Evolutionary conservation across 2,329 filamentous ascomycete genomes (phyloP), one percentile per base, ranked within the genome.

Genomic region (Bipolaris victoriae): DNA sequence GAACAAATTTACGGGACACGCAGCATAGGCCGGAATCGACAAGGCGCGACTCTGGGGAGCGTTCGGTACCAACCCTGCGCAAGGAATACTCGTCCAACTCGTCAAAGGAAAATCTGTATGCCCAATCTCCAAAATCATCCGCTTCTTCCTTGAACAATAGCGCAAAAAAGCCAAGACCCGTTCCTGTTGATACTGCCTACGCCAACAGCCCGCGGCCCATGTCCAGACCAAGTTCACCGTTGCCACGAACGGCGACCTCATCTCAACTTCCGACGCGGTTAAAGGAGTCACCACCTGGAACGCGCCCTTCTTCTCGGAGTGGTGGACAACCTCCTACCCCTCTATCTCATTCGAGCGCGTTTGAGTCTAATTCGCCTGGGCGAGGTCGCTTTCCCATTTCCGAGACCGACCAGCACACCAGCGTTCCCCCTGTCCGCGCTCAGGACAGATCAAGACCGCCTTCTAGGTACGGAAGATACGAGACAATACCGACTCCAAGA

Each of bases 41-140:
- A n/a, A 63, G 58, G 24, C 57, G 53, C 7, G 66, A 68, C 13
- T 65, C 61, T 16, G 56, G 45, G 18, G 55, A 66, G n/a, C 61
- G 62, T 13, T 41, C 50, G 26, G 52, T 59, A 20, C 61, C 60
- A 5, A 55, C 54, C 10, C 55, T 64, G 31, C 63, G 65, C 22
- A 60, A 62, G 35, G 63, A 52, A 10, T 55, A 64, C 22, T 69
- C 70, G 15, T 65, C 70, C 13, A 51, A 57, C 37, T 71, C 72
- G 6, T 70, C 71, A 5, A 72, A 71, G 29, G 60, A 70, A 18
- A 64, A 57, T n/a, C 60, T 68, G 1, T 60, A 61, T 33, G 55
- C 61, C 13, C 64, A 73, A 11, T 76, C 74, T 7, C 73, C 72
- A 18, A 65, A 65, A 7, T 75, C 72, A 7, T 75, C 73, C 1